Percentiles rank a stretch among this genome's conserved stretches.
These are phyloP conservation scores for Pseudocercospora musae DNA, from an alignment of 2,329 filamentous ascomycete genomes.

Conservation along the genomic window DNA sequence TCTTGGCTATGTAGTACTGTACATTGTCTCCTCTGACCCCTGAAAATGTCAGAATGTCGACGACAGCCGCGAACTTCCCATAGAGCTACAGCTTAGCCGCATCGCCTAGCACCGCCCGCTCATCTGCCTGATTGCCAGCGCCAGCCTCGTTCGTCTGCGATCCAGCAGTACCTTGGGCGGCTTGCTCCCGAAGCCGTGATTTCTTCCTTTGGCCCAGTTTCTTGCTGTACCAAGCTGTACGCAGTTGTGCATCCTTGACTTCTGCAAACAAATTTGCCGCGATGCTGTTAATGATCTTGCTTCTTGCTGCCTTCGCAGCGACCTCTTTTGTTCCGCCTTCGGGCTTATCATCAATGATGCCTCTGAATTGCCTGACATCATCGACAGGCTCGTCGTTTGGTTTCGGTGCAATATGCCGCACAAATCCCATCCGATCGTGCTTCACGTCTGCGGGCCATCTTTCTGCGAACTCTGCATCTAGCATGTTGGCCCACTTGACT, in stretches of 20 bases:
- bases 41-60: not conserved
- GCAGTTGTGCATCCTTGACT: not conserved
- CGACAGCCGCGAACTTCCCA: not conserved
- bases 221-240: not conserved
- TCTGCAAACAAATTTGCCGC: not conserved
- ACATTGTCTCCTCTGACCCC: not conserved
- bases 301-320: not conserved
- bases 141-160: not conserved
- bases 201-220: not conserved
- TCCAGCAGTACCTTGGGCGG: not conserved
- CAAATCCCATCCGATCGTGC: slow-evolving; percentile 33
- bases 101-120: not conserved
- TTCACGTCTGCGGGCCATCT: slow-evolving; percentile 34
- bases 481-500: slow-evolving; percentile 36
- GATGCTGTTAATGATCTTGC: not conserved
- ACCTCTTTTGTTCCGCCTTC: not conserved
- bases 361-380: slow-evolving; percentile 4
- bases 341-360: not conserved
- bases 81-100: not conserved
- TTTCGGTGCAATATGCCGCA: slow-evolving; percentile 21
- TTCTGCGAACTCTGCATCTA: slow-evolving; percentile 39
- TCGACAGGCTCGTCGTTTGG: slow-evolving; percentile 1
- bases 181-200: not conserved
- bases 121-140: not conserved
- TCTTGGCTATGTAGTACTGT: not conserved